These are phyloP conservation scores for Suhomyces bokatorum DNA, from an alignment of 1,139 yeast species.

Conservation along the genomic window DNA sequence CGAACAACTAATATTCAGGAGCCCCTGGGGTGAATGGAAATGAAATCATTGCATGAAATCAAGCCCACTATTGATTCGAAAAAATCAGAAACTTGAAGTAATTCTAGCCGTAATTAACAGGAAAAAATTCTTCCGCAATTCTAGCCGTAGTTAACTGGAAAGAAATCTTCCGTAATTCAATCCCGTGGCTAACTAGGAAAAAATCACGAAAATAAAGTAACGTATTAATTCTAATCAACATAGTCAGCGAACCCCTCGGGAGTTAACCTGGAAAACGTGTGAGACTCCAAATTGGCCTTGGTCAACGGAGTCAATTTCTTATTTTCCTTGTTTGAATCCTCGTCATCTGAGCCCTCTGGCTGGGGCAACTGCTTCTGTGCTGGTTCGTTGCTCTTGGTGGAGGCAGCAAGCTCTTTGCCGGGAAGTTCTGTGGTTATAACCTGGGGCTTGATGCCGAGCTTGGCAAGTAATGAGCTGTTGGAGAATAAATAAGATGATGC, in stretches of 20 bases:
- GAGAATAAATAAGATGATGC: conserved; percentile 37
- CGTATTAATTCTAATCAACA: conserved; percentile 24
- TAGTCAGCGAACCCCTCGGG: conserved; percentile 24
- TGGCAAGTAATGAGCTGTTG: conserved; percentile 39
- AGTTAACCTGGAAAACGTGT: conserved; percentile 25
- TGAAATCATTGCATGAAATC: too few relatives aligned
- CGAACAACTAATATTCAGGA: background rate
- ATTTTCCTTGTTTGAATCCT: conserved; percentile 20
- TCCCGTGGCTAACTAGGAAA: too few relatives aligned
- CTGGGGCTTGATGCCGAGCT: conserved; percentile 47
- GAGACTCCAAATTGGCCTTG: conserved; percentile 34
- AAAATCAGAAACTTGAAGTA: too few relatives aligned
- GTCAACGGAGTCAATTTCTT: conserved; percentile 28
- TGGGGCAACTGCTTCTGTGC: conserved; percentile 3
- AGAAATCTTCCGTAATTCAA: too few relatives aligned
- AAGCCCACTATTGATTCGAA: too few relatives aligned
- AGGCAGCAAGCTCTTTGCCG: conserved; percentile 13
- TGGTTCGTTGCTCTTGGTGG: conserved; percentile 11
- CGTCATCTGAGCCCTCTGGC: conserved; percentile 10
- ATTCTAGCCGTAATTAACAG: too few relatives aligned
- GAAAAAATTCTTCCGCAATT: too few relatives aligned
- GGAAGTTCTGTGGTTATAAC: conserved; percentile 37
- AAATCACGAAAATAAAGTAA: too few relatives aligned
- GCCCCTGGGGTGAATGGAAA: too few relatives aligned
- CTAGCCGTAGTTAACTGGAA: too few relatives aligned